These are phyloP conservation scores for Parathielavia appendiculata DNA, from an alignment of 495 filamentous ascomycete genomes.

Conservation along the genomic window DNA sequence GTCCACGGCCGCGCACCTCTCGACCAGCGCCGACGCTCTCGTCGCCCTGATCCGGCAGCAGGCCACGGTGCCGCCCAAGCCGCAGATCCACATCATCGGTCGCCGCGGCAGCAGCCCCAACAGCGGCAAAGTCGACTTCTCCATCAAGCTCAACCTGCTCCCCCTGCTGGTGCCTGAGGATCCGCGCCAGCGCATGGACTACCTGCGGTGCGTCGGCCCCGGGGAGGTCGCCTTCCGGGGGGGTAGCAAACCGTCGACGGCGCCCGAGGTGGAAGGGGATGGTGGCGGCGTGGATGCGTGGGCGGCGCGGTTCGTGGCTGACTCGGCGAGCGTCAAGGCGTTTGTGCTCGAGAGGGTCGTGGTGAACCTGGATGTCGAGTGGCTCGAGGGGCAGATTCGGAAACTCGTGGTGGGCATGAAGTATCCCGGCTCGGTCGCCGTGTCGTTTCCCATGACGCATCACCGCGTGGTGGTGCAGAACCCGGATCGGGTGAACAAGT, in stretches of 20 bases:
- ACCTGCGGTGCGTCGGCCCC: slow-evolving; percentile 46
- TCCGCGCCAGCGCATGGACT: slow-evolving; percentile 42
- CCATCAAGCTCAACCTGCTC: slow-evolving; percentile 51
- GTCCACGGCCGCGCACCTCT: slow-evolving; percentile 39
- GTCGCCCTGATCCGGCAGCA: slow-evolving; percentile 42
- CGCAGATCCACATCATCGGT: slow-evolving; percentile 44
- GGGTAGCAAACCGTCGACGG: slow-evolving; percentile 34
- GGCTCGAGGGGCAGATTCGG: slow-evolving; percentile 49
- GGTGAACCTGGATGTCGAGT: slow-evolving; percentile 47
- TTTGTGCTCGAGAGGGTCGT: slow-evolving; percentile 48
- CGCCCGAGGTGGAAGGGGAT: slow-evolving; percentile 35
- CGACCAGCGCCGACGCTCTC: slow-evolving; percentile 38
- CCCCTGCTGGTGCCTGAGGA: slow-evolving; percentile 42
- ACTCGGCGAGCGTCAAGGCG: slow-evolving; percentile 41
- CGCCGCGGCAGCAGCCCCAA: slow-evolving; percentile 22
- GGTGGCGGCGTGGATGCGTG: slow-evolving; percentile 43
- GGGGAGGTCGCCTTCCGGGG: slow-evolving; percentile 48
- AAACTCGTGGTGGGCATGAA: slow-evolving; percentile 40
- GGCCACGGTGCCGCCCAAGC: slow-evolving; percentile 49
- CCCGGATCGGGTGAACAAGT: slow-evolving; percentile 43
- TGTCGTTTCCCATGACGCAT: slow-evolving; percentile 50
- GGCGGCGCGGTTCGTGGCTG: slow-evolving; percentile 45
- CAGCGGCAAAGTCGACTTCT: slow-evolving; percentile 39
- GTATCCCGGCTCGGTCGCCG: slow-evolving; percentile 46
- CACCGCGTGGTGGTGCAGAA: slow-evolving; percentile 44